Percentiles rank a stretch among this genome's conserved stretches.
Conservation (phyloP, 2,329 filamentous ascomycete species). For the Cadophora gregata region DNA sequence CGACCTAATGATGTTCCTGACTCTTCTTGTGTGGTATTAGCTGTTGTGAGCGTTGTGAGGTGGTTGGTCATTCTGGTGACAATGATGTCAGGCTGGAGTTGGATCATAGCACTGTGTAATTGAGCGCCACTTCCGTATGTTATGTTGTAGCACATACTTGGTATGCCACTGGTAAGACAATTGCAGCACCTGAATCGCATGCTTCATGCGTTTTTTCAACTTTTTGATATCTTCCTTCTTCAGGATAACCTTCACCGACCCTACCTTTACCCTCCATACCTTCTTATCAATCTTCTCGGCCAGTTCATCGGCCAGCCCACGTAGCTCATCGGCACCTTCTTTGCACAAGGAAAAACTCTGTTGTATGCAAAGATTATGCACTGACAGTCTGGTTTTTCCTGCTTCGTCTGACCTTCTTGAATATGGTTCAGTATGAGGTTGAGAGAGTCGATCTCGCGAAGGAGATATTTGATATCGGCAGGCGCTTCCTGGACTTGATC, state of each 20-base stretch:
- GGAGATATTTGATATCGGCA: constrained; percentile 17
- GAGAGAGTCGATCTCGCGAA: constrained; percentile 24
- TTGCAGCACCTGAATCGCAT: constrained; percentile 19
- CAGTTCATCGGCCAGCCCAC: not conserved
- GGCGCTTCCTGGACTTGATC: constrained; percentile 31
- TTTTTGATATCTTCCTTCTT: constrained; percentile 26
- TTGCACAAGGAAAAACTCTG: constrained; percentile 7
- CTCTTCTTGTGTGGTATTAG: not conserved
- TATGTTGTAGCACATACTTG: constrained; percentile 7
- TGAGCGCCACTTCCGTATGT: not conserved
- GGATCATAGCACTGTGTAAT: constrained; percentile 21
- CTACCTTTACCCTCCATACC: constrained; percentile 22
- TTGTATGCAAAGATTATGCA: constrained; percentile 6
- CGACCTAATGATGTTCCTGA: not conserved
- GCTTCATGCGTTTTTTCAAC: constrained; percentile 23
- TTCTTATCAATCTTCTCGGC: constrained; percentile 16
- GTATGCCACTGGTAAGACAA: constrained; percentile 26
- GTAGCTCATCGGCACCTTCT: too few species aligned
- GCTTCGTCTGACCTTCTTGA: constrained; percentile 16
- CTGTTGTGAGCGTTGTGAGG: not conserved
- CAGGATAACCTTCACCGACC: constrained; percentile 21
- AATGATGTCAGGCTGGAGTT: constrained; percentile 29
- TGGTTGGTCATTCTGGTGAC: constrained; percentile 14
- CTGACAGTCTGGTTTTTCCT: not conserved
- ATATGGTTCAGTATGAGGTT: constrained; percentile 22